A percentile compares a stretch with the other conserved stretches of the same genome.
These are phyloP conservation scores for Luffa acutangula DNA, from an alignment of 306 rosid genomes.

Conservation along the genomic window DNA sequence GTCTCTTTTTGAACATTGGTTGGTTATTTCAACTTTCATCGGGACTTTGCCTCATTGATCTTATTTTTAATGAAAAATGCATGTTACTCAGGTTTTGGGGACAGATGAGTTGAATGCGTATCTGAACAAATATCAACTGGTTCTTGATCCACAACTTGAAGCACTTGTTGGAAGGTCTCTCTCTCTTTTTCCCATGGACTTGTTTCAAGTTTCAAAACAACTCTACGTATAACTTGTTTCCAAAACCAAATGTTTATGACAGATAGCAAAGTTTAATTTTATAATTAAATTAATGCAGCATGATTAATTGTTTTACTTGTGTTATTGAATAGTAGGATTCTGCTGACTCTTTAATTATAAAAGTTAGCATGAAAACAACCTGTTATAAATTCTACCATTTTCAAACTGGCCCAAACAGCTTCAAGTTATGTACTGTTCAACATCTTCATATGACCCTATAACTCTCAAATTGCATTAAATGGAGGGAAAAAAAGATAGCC, in stretches of 20 bases:
- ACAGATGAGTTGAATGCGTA: constrained; percentile 34
- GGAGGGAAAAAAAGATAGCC: background rate
- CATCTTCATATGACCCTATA: background rate
- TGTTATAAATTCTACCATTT: background rate
- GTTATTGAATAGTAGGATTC: background rate
- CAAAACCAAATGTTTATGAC: background rate
- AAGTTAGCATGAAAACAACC: background rate
- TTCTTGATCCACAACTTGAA: constrained; percentile 38
- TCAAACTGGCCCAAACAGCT: background rate
- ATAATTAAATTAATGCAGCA: background rate
- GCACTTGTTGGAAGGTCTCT: constrained; percentile 37
- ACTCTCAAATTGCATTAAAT: background rate
- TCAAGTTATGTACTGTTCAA: background rate
- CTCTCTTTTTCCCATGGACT: background rate
- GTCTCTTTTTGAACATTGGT: background rate
- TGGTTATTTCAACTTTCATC: background rate
- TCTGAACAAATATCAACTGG: constrained; percentile 30
- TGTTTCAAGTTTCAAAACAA: background rate
- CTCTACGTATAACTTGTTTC: background rate
- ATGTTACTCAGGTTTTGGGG: constrained; percentile 27
- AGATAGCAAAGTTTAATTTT: background rate
- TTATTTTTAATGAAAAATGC: background rate
- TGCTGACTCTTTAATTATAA: background rate
- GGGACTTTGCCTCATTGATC: background rate
- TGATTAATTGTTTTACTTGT: background rate